phyloP scores from a whole-genome alignment of 805 yeast genomes.

The Priceomyces haplophilus region DNA sequence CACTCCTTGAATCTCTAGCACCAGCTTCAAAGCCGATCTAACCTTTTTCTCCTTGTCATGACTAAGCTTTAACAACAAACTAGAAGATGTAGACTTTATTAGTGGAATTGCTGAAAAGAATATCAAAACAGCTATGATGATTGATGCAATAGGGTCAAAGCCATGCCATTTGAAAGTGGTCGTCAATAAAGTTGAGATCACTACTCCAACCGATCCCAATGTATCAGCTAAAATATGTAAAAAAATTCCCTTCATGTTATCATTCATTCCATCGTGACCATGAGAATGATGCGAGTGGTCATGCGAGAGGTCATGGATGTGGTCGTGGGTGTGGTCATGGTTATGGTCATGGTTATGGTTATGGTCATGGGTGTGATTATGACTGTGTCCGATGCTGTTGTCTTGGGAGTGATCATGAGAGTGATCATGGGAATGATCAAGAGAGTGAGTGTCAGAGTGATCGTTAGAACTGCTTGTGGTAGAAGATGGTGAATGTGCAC shows the following conservation, averaged over 20 bases:
- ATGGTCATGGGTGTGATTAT: conserved; percentile 23
- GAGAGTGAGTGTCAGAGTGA: no score
- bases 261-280: conserved; percentile 32
- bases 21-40: conserved; percentile 63
- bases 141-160: conserved; percentile 90
- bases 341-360: conserved; percentile 17
- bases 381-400: no score
- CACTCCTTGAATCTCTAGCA: conserved; percentile 72
- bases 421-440: conserved; percentile 24
- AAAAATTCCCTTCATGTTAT: conserved; percentile 91
- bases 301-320: conserved; percentile 5
- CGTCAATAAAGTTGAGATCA: conserved; percentile 80
- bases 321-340: conserved; percentile 11
- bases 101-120: conserved; percentile 81
- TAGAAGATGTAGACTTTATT: conserved; percentile 73
- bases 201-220: conserved; percentile 94
- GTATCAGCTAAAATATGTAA: conserved; percentile 94
- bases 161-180: conserved; percentile 65
- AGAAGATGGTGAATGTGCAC: conserved; percentile 25
- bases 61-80: conserved; percentile 62
- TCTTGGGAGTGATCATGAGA: conserved; percentile 18
- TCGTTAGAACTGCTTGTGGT: no score
- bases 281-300: conserved; percentile 5
- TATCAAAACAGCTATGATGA: conserved; percentile 79
- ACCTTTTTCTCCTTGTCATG: conserved; percentile 59